Percentiles rank a stretch among this genome's conserved stretches.
These are phyloP conservation scores for Piper longum DNA, from an alignment of 164 flowering plant species.

Conservation along the genomic window DNA sequence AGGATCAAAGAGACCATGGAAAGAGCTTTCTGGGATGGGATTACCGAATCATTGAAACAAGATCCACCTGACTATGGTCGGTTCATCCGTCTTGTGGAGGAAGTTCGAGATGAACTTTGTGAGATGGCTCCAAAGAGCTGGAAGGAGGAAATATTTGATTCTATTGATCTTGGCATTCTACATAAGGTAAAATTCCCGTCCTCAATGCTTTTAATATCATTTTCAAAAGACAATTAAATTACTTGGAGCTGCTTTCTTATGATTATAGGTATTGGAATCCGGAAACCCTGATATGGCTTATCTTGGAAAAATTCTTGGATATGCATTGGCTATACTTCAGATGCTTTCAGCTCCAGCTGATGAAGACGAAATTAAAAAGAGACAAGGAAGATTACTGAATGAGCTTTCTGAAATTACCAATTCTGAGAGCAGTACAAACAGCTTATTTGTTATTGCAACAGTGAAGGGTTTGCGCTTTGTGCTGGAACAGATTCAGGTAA, in stretches of 20 bases:
- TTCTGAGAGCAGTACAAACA: constrained; percentile 19
- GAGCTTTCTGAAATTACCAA: constrained; percentile 49
- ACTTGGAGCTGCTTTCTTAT: neutral
- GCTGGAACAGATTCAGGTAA: constrained; percentile 76
- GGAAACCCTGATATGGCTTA: constrained; percentile 60
- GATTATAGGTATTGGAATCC: constrained; percentile 46
- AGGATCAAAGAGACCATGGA: constrained; percentile 68
- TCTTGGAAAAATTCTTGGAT: constrained; percentile 61
- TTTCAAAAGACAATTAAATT: neutral
- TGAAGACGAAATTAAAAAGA: constrained; percentile 50
- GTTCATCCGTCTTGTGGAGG: constrained; percentile 56
- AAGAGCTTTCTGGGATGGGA: constrained; percentile 86
- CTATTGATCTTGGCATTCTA: constrained; percentile 67
- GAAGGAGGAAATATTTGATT: constrained; percentile 57
- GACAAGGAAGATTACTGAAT: constrained; percentile 36
- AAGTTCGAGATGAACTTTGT: constrained; percentile 78
- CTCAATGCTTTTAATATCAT: neutral
- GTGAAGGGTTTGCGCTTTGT: constrained; percentile 83
- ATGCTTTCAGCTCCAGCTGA: constrained; percentile 84
- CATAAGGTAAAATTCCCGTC: constrained; percentile 37
- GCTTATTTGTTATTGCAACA: constrained; percentile 39
- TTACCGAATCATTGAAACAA: constrained; percentile 50
- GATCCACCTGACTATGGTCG: constrained; percentile 51
- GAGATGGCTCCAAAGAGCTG: constrained; percentile 72
- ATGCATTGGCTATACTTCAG: constrained; percentile 51